Evolutionary conservation across 352 stramenopile species (phyloP).

Genomic region (Pythium brachiatum): DNA sequence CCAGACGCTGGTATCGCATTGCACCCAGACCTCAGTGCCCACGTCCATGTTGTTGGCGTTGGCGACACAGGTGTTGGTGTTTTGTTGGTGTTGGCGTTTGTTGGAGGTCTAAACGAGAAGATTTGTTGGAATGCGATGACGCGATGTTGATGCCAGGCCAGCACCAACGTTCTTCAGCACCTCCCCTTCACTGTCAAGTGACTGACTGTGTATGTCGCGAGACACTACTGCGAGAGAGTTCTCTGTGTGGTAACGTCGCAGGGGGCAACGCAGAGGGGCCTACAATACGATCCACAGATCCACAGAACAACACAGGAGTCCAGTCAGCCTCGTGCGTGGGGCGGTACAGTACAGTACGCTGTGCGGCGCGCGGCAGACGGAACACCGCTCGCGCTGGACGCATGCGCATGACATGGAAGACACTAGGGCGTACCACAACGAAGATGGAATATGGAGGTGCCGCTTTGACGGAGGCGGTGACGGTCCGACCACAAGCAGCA

Average conservation of each 20-base stretch:
- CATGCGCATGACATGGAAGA: not conserved
- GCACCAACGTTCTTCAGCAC: not conserved
- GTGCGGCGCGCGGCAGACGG: not conserved
- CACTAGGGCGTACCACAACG: not conserved
- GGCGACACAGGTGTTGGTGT: not conserved
- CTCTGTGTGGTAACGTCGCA: not conserved
- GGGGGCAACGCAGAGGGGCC: not conserved
- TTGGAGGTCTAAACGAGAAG: not conserved
- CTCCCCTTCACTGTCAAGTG: not conserved
- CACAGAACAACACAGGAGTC: not conserved
- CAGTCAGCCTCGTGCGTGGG: not conserved
- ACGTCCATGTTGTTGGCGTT: constrained; percentile 60
- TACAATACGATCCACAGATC: not conserved
- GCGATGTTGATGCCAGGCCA: constrained; percentile 1
- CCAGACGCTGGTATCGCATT: constrained; percentile 66
- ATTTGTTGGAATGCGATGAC: not conserved
- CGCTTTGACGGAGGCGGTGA: not conserved
- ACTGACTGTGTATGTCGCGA: not conserved
- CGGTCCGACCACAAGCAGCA: not conserved
- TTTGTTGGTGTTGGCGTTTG: not conserved
- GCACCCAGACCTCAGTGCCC: constrained; percentile 81
- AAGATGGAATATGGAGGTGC: not conserved
- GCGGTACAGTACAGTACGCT: constrained; percentile 1
- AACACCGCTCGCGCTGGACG: not conserved
- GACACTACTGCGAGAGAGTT: not conserved